Evolutionary conservation across 306 rosid genomes (phyloP).

Genomic region (Rosa persica): DNA sequence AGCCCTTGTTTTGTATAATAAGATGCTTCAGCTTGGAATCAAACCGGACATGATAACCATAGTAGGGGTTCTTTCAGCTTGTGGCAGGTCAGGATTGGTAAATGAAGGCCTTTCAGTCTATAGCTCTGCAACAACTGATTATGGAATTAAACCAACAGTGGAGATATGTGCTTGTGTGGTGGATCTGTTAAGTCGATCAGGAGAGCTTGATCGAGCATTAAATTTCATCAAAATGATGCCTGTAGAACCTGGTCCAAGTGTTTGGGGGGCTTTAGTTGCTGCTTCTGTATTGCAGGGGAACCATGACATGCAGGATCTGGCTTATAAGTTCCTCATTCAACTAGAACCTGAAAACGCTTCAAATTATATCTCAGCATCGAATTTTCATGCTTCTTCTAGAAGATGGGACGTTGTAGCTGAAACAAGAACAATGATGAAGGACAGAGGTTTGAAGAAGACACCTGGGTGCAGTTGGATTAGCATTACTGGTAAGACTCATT

Average conservation of each 20-base stretch:
- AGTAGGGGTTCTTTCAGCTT: constrained; percentile 73
- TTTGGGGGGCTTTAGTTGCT: constrained; percentile 76
- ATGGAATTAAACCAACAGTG: constrained; percentile 55
- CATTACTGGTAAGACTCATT: constrained; percentile 47
- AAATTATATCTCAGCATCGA: constrained; percentile 69
- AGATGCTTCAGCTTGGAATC: constrained; percentile 55
- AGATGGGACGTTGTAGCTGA: constrained; percentile 74
- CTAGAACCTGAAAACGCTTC: constrained; percentile 77
- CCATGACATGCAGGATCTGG: constrained; percentile 53
- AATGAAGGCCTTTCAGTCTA: constrained; percentile 68
- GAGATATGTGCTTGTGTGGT: constrained; percentile 80
- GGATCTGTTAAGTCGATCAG: constrained; percentile 69
- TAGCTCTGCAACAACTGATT: constrained; percentile 33
- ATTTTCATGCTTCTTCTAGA: constrained; percentile 56
- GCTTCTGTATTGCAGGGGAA: constrained; percentile 64
- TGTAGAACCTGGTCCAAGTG: constrained; percentile 59
- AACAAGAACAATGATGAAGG: constrained; percentile 68
- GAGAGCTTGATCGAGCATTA: constrained; percentile 60
- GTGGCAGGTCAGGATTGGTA: constrained; percentile 68
- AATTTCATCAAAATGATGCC: constrained; percentile 60
- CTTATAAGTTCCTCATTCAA: constrained; percentile 52
- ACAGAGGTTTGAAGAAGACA: constrained; percentile 63
- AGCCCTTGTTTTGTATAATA: constrained; percentile 51
- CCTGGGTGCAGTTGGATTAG: constrained; percentile 89
- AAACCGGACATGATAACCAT: constrained; percentile 71